Conservation (phyloP, 2,329 filamentous ascomycete genomes). For the Cladosporium sp. region DNA sequence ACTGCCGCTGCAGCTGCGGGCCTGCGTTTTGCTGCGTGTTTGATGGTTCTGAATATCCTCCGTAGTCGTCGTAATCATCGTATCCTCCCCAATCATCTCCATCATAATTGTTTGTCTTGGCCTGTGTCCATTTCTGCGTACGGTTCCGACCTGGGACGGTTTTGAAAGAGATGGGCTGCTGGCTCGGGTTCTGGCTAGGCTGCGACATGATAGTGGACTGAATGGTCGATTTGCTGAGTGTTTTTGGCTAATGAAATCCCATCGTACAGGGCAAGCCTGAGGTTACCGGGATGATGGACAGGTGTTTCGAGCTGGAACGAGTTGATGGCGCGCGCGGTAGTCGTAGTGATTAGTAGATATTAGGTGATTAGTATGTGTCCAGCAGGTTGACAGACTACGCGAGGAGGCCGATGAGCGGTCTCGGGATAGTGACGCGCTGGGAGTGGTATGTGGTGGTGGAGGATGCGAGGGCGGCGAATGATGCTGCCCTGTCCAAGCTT, state of each 20-base stretch:
- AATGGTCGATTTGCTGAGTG: neutral
- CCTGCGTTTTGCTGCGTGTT: slow-evolving; percentile 25
- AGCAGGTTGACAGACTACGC: neutral
- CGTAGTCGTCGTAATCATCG: slow-evolving; percentile 58
- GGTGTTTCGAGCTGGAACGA: neutral
- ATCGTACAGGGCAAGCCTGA: slow-evolving; percentile 5
- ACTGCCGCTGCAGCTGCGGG: slow-evolving; percentile 37
- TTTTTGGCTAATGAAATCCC: neutral
- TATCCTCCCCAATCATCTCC: slow-evolving; percentile 88
- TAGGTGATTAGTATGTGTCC: slow-evolving; percentile 5
- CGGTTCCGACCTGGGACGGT: slow-evolving; percentile 86
- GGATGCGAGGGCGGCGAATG: neutral
- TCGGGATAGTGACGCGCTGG: neutral
- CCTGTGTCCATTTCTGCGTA: slow-evolving; percentile 93
- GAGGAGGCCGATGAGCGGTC: neutral
- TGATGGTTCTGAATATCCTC: slow-evolving; percentile 50
- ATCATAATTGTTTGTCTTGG: slow-evolving; percentile 82
- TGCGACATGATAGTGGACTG: slow-evolving; percentile 24
- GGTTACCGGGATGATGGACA: neutral
- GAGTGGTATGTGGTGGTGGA: neutral
- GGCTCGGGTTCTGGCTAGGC: slow-evolving; percentile 16
- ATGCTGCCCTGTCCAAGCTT: slow-evolving; percentile 6
- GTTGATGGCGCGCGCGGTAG: neutral
- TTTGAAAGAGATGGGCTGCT: slow-evolving; percentile 64
- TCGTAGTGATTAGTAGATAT: slow-evolving; percentile 1